Evolutionary conservation across 1,139 yeast genomes (phyloP).

Genomic region (Suhomyces bribrorum): DNA sequence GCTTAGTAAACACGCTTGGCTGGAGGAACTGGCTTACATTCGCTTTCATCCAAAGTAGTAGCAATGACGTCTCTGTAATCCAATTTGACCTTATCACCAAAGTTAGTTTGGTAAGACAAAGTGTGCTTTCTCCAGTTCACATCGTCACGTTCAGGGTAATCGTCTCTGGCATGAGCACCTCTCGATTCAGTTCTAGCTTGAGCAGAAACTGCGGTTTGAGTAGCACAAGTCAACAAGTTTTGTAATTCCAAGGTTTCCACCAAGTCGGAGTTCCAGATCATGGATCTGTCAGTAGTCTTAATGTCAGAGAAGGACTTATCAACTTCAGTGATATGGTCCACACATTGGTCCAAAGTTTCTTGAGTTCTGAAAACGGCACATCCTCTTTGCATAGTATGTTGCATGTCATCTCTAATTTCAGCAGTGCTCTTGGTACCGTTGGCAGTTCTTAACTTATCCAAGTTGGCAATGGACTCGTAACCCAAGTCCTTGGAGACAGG

Average conservation of each 20-base stretch:
- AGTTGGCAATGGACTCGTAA: conserved; percentile 82
- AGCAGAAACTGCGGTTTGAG: conserved; percentile 93
- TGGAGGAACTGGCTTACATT: conserved; percentile 96
- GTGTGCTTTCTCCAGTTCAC: conserved; percentile 98
- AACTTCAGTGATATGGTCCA: conserved; percentile 69
- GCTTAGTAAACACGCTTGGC: conserved; percentile 86
- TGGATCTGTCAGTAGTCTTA: conserved; percentile 90
- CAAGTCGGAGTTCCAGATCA: conserved; percentile 98
- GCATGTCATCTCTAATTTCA: conserved; percentile 88
- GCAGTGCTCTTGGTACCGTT: conserved; percentile 82
- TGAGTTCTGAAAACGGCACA: conserved; percentile 97
- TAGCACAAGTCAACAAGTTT: conserved; percentile 95
- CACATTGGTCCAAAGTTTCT: conserved; percentile 91
- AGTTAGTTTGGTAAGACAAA: conserved; percentile 80
- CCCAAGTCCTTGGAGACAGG: conserved; percentile 82
- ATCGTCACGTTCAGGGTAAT: conserved; percentile 94
- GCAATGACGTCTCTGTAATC: conserved; percentile 85
- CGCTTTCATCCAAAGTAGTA: conserved; percentile 84
- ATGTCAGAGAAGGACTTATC: conserved; percentile 69
- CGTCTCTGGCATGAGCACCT: conserved; percentile 99
- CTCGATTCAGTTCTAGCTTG: conserved; percentile 96
- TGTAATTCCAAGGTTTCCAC: conserved; percentile 96
- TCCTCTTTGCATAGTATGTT: conserved; percentile 93
- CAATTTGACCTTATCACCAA: conserved; percentile 72
- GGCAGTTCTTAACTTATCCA: conserved; percentile 87